These are phyloP conservation scores for Zarea fungicola DNA, from an alignment of 2,329 filamentous ascomycete genomes.

Conservation along the genomic window DNA sequence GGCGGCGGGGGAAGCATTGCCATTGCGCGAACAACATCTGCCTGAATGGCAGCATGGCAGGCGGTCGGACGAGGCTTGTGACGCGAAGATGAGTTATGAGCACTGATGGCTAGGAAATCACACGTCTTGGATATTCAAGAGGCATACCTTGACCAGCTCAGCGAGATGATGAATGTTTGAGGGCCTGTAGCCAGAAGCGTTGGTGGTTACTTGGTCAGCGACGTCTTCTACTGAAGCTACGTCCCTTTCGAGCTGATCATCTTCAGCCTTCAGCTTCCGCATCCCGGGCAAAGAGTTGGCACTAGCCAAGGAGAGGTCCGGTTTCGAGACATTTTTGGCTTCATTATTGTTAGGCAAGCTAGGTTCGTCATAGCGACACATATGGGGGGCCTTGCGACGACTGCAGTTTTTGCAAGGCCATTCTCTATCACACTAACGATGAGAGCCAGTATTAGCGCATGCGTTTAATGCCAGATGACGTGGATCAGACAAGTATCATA, in stretches of 20 bases:
- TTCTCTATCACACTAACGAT: neutral
- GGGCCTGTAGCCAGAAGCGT: neutral
- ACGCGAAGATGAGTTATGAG: neutral
- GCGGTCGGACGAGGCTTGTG: neutral
- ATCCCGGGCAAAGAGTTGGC: neutral
- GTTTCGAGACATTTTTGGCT: neutral
- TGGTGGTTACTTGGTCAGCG: neutral
- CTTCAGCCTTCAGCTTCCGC: neutral
- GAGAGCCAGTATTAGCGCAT: neutral
- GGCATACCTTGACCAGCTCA: neutral
- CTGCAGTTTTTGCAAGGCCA: neutral
- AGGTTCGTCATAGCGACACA: neutral
- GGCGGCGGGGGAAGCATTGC: neutral
- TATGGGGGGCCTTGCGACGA: constrained; percentile 1
- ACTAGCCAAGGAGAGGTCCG: neutral
- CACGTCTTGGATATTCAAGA: neutral
- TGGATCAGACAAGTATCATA: neutral
- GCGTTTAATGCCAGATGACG: neutral
- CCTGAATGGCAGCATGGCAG: neutral
- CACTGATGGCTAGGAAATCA: neutral
- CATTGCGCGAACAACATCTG: neutral
- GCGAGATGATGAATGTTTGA: neutral
- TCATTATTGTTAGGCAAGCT: neutral
- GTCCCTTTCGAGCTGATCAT: neutral
- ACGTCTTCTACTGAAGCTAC: neutral